Evolutionary conservation across 495 filamentous ascomycete genomes (phyloP).

Genomic region (Saxophila tyrrhenica): DNA sequence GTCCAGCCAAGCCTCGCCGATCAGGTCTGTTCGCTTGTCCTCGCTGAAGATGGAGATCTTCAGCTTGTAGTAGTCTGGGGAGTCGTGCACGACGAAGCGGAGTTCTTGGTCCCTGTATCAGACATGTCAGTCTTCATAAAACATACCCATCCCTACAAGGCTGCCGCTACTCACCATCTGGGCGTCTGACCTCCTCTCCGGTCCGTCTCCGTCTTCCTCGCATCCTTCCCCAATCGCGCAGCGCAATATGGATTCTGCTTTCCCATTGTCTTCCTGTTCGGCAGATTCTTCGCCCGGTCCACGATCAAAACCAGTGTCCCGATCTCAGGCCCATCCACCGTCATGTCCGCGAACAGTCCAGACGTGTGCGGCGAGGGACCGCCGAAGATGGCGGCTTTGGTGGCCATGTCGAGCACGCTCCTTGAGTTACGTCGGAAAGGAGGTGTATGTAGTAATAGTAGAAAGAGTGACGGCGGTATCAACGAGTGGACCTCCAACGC

Average conservation of each 20-base stretch:
- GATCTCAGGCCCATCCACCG: constrained; percentile 85
- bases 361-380: constrained; percentile 53
- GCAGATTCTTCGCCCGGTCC: constrained; percentile 77
- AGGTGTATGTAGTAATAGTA: not conserved
- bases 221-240: constrained; percentile 86
- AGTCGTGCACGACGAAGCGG: constrained; percentile 91
- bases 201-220: constrained; percentile 94
- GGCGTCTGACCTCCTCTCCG: constrained; percentile 91
- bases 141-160: not conserved
- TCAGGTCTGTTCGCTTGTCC: constrained; percentile 90
- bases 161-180: constrained; percentile 56
- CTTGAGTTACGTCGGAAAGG: not conserved
- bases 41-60: constrained; percentile 97
- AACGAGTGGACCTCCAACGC: not conserved
- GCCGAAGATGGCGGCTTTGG: constrained; percentile 7
- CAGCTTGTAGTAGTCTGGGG: constrained; percentile 83
- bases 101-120: constrained; percentile 83
- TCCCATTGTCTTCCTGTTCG: constrained; percentile 90
- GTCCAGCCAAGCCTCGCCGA: constrained; percentile 84
- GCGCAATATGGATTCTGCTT: constrained; percentile 99
- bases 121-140: constrained; percentile 18
- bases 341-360: constrained; percentile 93
- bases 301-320: constrained; percentile 86
- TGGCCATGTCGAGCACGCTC: constrained; percentile 13
- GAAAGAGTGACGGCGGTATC: not conserved